Conservation (phyloP, 495 filamentous ascomycete species). For the Hypoxylon cercidicola region DNA sequence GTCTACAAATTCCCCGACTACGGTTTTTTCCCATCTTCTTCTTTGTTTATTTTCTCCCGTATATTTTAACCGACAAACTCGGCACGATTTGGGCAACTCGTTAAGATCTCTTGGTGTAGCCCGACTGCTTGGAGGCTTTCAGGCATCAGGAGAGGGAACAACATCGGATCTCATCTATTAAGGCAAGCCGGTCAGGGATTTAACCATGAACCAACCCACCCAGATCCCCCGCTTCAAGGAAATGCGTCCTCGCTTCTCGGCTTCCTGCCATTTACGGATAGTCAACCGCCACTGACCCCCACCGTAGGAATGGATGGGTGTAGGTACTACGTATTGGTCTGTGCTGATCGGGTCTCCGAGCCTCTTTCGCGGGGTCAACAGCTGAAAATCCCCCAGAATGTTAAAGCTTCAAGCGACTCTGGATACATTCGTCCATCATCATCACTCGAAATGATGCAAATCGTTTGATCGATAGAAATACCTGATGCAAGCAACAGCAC, state of each 20-base stretch:
- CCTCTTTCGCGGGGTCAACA: conserved; percentile 24
- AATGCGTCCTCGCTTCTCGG: conserved; percentile 15
- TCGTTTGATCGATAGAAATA: conserved; percentile 28
- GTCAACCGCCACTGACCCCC: conserved; percentile 35
- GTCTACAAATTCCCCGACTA: conserved; percentile 7
- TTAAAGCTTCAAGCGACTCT: conserved; percentile 20
- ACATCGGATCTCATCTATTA: conserved; percentile 25
- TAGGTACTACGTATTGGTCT: conserved; percentile 9
- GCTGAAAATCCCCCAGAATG: conserved; percentile 24
- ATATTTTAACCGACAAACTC: not conserved
- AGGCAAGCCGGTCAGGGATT: conserved; percentile 28
- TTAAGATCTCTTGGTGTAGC: not conserved
- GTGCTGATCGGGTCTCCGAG: conserved; percentile 18
- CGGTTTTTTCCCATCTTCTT: not conserved
- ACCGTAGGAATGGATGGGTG: conserved; percentile 28
- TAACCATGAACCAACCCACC: conserved; percentile 10
- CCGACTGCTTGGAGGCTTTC: not conserved
- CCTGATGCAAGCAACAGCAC: conserved; percentile 13
- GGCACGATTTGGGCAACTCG: not conserved
- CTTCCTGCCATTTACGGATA: conserved; percentile 32
- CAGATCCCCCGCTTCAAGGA: conserved; percentile 15
- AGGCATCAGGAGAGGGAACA: not conserved
- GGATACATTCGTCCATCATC: conserved; percentile 5
- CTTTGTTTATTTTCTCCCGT: too few species aligned
- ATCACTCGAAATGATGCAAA: not conserved